phyloP scores from a whole-genome alignment of 176 grass and related monocot genomes.

The Lolium rigidum region DNA sequence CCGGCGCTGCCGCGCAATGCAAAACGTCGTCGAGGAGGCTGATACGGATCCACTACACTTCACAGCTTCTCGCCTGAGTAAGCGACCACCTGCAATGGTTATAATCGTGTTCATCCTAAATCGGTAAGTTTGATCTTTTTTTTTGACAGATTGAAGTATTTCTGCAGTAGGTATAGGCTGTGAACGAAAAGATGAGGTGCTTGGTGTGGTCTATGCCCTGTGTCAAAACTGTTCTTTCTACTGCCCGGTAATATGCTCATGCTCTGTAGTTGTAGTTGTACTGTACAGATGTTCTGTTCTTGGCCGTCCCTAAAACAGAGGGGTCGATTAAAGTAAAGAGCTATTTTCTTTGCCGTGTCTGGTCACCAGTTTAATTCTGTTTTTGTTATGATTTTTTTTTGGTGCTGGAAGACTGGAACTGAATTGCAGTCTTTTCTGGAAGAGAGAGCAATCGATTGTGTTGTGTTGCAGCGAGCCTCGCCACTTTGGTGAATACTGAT shows the following conservation, averaged over 20 bases:
- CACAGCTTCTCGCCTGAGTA: no score
- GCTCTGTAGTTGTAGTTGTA: no score
- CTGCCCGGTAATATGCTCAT: no score
- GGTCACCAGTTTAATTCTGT: not conserved
- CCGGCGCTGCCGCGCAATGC: not conserved
- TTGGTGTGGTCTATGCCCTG: no score
- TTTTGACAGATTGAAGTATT: no score
- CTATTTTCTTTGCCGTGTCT: not conserved
- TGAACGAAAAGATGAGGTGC: no score
- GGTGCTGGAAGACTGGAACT: not conserved
- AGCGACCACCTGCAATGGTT: no score
- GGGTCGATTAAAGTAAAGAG: not conserved
- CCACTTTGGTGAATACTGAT: not conserved
- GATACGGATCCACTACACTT: not conserved
- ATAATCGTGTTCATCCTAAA: no score
- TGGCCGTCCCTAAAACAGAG: not conserved
- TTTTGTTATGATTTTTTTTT: not conserved
- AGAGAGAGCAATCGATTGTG: not conserved
- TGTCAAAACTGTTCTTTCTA: no score
- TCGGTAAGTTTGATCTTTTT: no score
- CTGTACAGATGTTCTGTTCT: not conserved
- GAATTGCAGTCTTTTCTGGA: not conserved
- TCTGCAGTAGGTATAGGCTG: no score
- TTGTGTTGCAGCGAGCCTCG: not conserved
- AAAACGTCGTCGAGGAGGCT: not conserved